These are phyloP conservation scores for Trifolium fragiferum DNA, from an alignment of 306 rosid species.

Conservation along the genomic window DNA sequence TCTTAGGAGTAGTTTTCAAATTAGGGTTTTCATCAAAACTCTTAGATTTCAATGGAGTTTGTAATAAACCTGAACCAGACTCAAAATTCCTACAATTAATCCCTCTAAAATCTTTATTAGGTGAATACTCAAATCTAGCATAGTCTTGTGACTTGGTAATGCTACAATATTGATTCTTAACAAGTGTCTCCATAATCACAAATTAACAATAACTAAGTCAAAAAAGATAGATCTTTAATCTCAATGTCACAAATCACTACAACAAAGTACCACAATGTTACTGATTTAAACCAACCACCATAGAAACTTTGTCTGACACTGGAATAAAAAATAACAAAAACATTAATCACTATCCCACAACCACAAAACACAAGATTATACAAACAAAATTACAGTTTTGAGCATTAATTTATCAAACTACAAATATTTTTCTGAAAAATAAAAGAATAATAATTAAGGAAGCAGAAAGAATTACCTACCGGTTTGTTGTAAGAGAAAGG, in stretches of 20 bases:
- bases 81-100: conserved; percentile 80
- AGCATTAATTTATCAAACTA: no score
- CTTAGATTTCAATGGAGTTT: conserved; percentile 60
- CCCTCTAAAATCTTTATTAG: conserved; percentile 54
- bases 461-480: conserved; percentile 50
- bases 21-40: conserved; percentile 34
- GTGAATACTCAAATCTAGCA: conserved; percentile 55
- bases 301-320: conserved; percentile 25
- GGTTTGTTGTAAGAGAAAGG: conserved; percentile 19
- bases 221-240: neutral
- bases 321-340: neutral
- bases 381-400: neutral
- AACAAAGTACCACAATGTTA: conserved; percentile 14
- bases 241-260: neutral
- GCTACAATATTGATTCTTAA: conserved; percentile 75
- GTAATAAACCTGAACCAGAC: conserved; percentile 67
- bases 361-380: neutral
- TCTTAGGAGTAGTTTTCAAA: conserved; percentile 41
- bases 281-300: conserved; percentile 37
- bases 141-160: conserved; percentile 57
- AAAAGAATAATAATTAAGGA: neutral
- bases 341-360: neutral
- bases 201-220: conserved; percentile 21
- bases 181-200: conserved; percentile 75
- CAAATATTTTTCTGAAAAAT: conserved; percentile 9